Evolutionary conservation across 495 filamentous ascomycete genomes (phyloP).

Genomic region (Talaromyces borbonicus): DNA sequence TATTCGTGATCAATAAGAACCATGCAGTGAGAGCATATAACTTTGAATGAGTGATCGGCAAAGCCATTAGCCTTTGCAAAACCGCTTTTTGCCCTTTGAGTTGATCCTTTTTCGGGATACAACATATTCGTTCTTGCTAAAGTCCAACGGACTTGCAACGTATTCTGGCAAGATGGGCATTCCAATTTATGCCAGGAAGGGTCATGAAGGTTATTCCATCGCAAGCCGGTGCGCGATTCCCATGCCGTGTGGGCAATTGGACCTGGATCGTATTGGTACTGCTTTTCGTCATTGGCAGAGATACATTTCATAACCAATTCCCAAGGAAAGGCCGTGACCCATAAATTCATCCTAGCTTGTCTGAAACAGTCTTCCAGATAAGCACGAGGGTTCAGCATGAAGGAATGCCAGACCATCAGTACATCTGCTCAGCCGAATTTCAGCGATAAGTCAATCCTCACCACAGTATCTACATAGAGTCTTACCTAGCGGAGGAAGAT

Average conservation of each 20-base stretch:
- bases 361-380: constrained; percentile 74
- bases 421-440: constrained; percentile 45
- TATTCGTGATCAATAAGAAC: constrained; percentile 28
- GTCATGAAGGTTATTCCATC: constrained; percentile 53
- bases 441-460: not conserved
- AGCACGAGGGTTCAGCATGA: constrained; percentile 70
- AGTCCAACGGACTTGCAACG: constrained; percentile 52
- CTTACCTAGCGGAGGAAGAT: constrained; percentile 27
- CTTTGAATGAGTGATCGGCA: constrained; percentile 49
- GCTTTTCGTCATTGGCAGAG: constrained; percentile 30
- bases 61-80: constrained; percentile 40
- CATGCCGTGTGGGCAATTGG: constrained; percentile 37
- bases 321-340: constrained; percentile 66
- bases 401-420: constrained; percentile 83
- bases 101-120: not conserved
- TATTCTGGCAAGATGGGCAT: constrained; percentile 47
- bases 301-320: constrained; percentile 52
- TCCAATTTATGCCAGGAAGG: constrained; percentile 33
- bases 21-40: constrained; percentile 35
- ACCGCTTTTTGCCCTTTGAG: constrained; percentile 9
- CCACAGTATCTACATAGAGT: not conserved
- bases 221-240: constrained; percentile 35
- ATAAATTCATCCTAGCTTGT: constrained; percentile 46
- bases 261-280: constrained; percentile 50
- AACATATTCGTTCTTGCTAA: constrained; percentile 27